Base-by-base conservation (phyloP, 345 rosid genomes). In the Camelina laxa region DNA sequence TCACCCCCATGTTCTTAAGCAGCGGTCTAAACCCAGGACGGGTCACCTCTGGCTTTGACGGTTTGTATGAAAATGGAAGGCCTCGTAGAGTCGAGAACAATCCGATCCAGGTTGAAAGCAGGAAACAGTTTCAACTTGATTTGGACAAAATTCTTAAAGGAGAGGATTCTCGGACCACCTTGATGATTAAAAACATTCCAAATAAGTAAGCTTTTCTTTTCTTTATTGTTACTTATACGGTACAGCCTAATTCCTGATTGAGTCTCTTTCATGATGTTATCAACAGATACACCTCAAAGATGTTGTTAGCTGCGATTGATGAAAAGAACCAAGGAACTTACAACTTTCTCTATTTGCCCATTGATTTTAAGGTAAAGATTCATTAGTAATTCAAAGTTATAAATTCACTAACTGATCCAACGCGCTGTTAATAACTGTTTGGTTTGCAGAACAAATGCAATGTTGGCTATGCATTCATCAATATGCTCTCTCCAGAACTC, bases 381-480 rank as follows among this genome's bases (percentile, higher is more conserved):
- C 13, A 15, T 19, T 3, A 30, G 21, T 33, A 21, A 38, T 56
- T 56, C 35, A 9, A 22, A 75, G 63, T 9, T 59, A 51, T 21
- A 0, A 8, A 12, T 17, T 38, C 55, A 39, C 20, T 36, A 49
- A 51, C 42, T n/a, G 54, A 66, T 47, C 31, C 70, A 69, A 16
- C 0, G 33, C 65, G 24, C 31, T 22, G 75, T 75, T 70, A 17
- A 41, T 36, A 49, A 36, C 2, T 60, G 4, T 20, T 49, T 74
- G 58, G 66, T 33, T 47, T 80, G 88, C 89, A 91, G 97, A 91
- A 91, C 80, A 91, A 91, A 70, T 91, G 97, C 88, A 91, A 91
- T 47, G 94, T 91, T 76, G 97, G 97, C 54, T 91, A 91, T 78
- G 97, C 97, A 27, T 91, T 91, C 77, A 91, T 91, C 69, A 91